phyloP scores from a whole-genome alignment of 2,329 filamentous ascomycete species.

The Pseudogymnoascus sp. region DNA sequence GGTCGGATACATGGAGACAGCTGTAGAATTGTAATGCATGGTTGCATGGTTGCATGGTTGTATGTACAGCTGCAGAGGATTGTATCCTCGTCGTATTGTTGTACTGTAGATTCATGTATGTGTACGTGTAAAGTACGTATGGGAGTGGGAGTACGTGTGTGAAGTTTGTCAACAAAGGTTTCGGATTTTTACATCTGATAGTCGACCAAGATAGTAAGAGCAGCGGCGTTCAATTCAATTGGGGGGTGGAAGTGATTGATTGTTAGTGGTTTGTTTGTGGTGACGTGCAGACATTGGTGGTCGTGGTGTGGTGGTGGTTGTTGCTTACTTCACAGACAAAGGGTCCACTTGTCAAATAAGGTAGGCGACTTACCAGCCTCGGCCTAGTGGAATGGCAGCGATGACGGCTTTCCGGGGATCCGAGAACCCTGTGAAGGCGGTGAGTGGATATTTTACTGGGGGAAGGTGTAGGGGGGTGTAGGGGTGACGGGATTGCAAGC shows the following conservation, averaged over 20 bases:
- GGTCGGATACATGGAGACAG: not conserved
- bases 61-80: too few species aligned
- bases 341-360: slow-evolving; percentile 3
- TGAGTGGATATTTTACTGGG: not conserved
- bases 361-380: not conserved
- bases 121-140: not conserved
- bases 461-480: not conserved
- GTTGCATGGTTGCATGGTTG: too few species aligned
- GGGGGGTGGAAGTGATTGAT: too few species aligned
- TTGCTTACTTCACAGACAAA: not conserved
- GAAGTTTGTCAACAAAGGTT: not conserved
- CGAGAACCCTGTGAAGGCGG: slow-evolving; percentile 1
- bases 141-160: not conserved
- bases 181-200: not conserved
- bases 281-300: not conserved
- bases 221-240: not conserved
- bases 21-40: not conserved
- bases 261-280: not conserved
- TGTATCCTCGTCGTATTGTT: too few species aligned
- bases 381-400: not conserved
- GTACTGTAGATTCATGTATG: not conserved
- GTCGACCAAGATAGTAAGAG: not conserved
- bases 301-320: not conserved
- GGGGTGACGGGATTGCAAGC: not conserved
- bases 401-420: not conserved